Evolutionary conservation across 2,329 filamentous ascomycete species (phyloP), one percentile per base, ranked within the genome.

Genomic region (Talaromyces funiculosus): DNA sequence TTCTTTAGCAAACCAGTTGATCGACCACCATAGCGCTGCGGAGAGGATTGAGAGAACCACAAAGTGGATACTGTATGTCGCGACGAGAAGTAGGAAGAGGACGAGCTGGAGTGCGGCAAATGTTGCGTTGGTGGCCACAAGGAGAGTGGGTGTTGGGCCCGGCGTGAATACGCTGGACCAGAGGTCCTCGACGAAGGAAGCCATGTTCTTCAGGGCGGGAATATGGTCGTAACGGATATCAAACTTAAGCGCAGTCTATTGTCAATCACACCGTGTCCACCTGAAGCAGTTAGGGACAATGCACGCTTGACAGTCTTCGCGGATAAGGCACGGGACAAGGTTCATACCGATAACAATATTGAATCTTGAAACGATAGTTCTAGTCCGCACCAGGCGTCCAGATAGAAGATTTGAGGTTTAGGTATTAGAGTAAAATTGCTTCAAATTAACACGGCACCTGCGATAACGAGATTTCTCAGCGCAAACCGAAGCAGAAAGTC

Each of bases 81-180:
- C 87, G 66, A 91, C 63, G 57, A 97, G 84, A 64, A 99, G 88
- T 58, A 78, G 75, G 65, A 90, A 76, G 66, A 97, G 86, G 43
- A 96, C 81, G 64, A 89, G 62, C 75, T 97, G 94, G 18, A 99
- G 87, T 43, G 86, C 85, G 64, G 87, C 92, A 74, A 99, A 99
- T 63, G 90, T 88, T 72, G 82, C 86, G 77, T 99, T 97, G 62
- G 94, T 95, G 62, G 94, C 94, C 71, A 92, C 78, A 60, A 97
- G 83, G 65, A 99, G 86, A 53, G 90, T 90, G 14, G 90, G 90
- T 0, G 92, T 97, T 51, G 93, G 86, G 61, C 94, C 94, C 0
- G 93, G 90, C 4, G 89, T 94, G 82, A 97, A 97, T 81, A 97
- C 87, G 71, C 90, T 95, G 72, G 89, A 84, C 89, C 91, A 96